These are phyloP conservation scores for Mesembryanthemum crystallinum DNA, from an alignment of 148 eudicot genomes.

Conservation along the genomic window DNA sequence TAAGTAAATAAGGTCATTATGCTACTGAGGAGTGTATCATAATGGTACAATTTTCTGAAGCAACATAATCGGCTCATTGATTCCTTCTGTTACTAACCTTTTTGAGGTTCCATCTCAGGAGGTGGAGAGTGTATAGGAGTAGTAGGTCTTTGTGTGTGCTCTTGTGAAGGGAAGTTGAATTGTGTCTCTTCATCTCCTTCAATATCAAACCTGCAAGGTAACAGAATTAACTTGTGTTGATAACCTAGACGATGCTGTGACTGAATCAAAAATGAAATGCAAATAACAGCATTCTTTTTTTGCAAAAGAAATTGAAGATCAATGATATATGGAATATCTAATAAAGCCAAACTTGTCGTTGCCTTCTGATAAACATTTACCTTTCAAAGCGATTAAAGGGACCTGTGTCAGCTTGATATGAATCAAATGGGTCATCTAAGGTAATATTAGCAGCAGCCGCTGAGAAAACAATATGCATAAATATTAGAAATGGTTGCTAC, in stretches of 20 bases:
- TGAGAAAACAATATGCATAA: conserved; percentile 33
- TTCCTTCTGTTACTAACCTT: conserved; percentile 38
- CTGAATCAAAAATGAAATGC: background rate
- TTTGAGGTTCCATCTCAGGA: conserved; percentile 41
- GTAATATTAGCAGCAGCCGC: conserved; percentile 80
- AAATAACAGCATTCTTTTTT: background rate
- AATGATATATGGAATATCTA: background rate
- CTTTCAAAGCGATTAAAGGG: conserved; percentile 68
- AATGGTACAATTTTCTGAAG: background rate
- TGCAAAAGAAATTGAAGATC: background rate
- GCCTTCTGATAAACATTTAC: conserved; percentile 30
- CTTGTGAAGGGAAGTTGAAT: conserved; percentile 43
- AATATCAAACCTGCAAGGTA: conserved; percentile 69
- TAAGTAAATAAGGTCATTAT: background rate
- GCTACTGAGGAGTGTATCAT: background rate
- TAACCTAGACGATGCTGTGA: background rate
- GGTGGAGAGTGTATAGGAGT: conserved; percentile 61
- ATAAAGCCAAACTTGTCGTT: background rate
- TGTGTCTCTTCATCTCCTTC: conserved; percentile 75
- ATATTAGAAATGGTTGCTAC: conserved; percentile 6
- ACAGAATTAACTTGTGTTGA: conserved; percentile 6
- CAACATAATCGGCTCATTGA: background rate
- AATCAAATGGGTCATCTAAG: conserved; percentile 54
- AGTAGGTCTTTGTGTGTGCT: conserved; percentile 43
- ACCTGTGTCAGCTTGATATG: conserved; percentile 46